A percentile compares a stretch with the other conserved stretches of the same genome.
Evolutionary conservation across 2,329 filamentous ascomycete genomes (phyloP).

Genomic region (Arthrinium phaeospermum): DNA sequence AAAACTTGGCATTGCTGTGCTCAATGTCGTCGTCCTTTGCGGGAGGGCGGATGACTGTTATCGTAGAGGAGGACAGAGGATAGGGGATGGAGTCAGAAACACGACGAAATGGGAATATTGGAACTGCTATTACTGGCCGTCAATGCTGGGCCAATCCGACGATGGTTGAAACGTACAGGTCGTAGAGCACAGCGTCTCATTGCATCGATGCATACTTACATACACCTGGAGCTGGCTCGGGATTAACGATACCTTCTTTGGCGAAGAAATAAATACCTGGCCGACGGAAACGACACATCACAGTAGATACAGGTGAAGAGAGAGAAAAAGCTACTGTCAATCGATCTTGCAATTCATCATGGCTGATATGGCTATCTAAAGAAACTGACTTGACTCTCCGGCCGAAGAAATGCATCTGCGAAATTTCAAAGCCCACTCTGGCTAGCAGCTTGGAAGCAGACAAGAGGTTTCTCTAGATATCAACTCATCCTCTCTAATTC

Average conservation of each 20-base stretch:
- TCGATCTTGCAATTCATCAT: not conserved
- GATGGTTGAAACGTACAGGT: too few relatives aligned
- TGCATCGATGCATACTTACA: not conserved
- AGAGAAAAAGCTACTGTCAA: not conserved
- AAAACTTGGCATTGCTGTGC: too few relatives aligned
- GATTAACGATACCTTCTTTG: not conserved
- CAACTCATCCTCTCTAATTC: too few relatives aligned
- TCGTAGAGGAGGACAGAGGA: too few relatives aligned
- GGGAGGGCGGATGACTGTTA: too few relatives aligned
- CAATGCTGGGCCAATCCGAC: too few relatives aligned
- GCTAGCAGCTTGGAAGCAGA: not conserved
- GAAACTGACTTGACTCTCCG: not conserved
- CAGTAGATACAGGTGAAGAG: not conserved
- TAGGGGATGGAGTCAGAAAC: too few relatives aligned
- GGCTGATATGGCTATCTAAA: not conserved
- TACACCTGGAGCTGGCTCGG: not conserved
- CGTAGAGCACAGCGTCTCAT: too few relatives aligned
- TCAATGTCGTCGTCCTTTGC: too few relatives aligned
- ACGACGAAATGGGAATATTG: too few relatives aligned
- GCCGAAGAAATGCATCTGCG: not conserved
- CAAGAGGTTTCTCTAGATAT: not conserved
- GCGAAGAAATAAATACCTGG: not conserved
- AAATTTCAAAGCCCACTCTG: not conserved
- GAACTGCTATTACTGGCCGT: too few relatives aligned
- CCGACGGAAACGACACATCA: not conserved